Conservation (phyloP, 805 yeast species). For the Kazachstania kunashirensis region DNA sequence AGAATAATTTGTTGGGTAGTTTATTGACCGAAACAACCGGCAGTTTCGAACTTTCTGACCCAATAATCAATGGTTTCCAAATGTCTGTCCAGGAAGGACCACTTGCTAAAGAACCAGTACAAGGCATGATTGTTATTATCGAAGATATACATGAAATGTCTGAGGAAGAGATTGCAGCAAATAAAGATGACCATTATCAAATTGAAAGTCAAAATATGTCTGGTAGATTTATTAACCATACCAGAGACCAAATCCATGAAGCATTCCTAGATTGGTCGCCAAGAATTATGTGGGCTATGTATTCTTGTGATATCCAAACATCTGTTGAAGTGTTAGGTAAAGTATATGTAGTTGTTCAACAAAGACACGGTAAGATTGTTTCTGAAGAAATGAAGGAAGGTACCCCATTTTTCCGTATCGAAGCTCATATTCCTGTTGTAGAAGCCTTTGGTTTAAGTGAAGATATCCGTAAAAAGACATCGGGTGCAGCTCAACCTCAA, state of each 20-base stretch:
- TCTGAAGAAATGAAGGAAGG: constrained; percentile 98
- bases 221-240: constrained; percentile 65
- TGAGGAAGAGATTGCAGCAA: constrained; percentile 21
- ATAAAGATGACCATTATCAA: constrained; percentile 19
- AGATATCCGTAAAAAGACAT: constrained; percentile 83
- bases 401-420: constrained; percentile 86
- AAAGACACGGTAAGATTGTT: constrained; percentile 72
- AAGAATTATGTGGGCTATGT: constrained; percentile 83
- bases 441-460: constrained; percentile 97
- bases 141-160: constrained; percentile 31
- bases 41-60: constrained; percentile 42
- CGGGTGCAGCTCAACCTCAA: constrained; percentile 97
- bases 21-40: constrained; percentile 19
- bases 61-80: constrained; percentile 75
- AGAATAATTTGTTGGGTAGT: constrained; percentile 29
- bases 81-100: constrained; percentile 81
- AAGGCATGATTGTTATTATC: constrained; percentile 59
- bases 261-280: constrained; percentile 78
- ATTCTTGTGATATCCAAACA: constrained; percentile 90
- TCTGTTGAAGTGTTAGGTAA: constrained; percentile 90
- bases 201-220: constrained; percentile 38
- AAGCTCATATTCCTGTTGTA: constrained; percentile 80
- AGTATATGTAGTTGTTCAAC: constrained; percentile 89
- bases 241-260: constrained; percentile 63
- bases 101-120: constrained; percentile 74